A percentile compares a stretch with the other conserved stretches of the same genome.
These are phyloP conservation scores for Magnaporthiopsis poae DNA, from an alignment of 2,329 filamentous ascomycete genomes.

Conservation along the genomic window DNA sequence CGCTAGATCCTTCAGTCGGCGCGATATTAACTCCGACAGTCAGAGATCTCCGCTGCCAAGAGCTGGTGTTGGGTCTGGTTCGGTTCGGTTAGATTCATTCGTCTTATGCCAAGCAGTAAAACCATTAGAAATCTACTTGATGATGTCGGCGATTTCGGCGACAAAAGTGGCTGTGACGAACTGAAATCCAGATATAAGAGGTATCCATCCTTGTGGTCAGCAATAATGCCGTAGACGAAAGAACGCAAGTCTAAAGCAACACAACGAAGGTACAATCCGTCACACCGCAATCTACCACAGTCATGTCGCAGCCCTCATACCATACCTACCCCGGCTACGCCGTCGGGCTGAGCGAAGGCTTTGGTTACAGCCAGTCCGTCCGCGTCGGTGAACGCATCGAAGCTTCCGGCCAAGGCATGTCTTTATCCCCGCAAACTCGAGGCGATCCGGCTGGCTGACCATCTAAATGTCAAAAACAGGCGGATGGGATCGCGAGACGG, in stretches of 20 bases:
- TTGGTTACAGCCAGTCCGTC: slow-evolving; percentile 37
- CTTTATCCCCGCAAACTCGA: neutral
- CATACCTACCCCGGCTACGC: slow-evolving; percentile 25
- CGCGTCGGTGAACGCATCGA: slow-evolving; percentile 38
- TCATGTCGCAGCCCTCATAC: slow-evolving; percentile 13
- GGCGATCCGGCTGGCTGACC: neutral
- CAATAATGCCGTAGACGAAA: neutral
- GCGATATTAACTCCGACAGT: too few species aligned
- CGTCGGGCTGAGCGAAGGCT: slow-evolving; percentile 21
- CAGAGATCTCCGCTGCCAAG: too few species aligned
- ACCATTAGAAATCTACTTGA: neutral
- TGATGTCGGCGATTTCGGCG: neutral
- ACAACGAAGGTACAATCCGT: neutral
- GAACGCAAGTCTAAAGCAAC: neutral
- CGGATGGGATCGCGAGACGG: slow-evolving; percentile 5
- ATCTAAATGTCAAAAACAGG: neutral
- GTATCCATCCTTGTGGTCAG: neutral
- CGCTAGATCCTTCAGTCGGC: too few species aligned
- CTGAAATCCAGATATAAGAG: neutral
- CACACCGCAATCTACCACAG: neutral
- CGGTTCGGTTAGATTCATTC: neutral
- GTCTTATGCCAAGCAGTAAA: neutral
- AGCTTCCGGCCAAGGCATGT: slow-evolving; percentile 32
- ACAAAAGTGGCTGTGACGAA: too few species aligned
- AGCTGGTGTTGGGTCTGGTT: too few species aligned